A percentile compares a stretch with the other conserved stretches of the same genome.
phyloP scores from a whole-genome alignment of 176 grass and related monocot genomes.

The Carex littledalei region DNA sequence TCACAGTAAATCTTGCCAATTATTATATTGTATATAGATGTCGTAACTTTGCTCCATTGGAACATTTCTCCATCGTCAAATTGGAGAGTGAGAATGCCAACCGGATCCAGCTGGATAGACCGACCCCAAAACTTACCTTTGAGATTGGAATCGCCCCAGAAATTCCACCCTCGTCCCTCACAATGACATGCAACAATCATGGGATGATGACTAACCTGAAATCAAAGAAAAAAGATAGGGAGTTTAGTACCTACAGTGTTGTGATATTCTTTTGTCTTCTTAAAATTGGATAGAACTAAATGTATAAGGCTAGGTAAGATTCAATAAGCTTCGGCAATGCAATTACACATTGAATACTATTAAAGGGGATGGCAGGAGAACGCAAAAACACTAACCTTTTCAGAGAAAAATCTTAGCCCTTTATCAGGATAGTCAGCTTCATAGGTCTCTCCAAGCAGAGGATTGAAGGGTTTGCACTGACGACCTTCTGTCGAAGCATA shows the following conservation, averaged over 20 bases:
- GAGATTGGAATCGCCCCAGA: conserved; percentile 93
- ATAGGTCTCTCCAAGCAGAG: conserved; percentile 93
- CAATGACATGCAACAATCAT: conserved; percentile 96
- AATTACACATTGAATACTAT: neutral
- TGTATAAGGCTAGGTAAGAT: neutral
- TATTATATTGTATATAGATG: conserved; percentile 99
- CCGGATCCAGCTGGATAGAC: conserved; percentile 96
- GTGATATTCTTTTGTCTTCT: neutral
- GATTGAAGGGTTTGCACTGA: conserved; percentile 96
- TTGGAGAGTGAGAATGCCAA: conserved; percentile 82
- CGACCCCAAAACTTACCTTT: conserved; percentile 96
- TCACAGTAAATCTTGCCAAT: conserved; percentile 98
- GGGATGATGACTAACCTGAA: conserved; percentile 93
- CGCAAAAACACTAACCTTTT: conserved; percentile 46
- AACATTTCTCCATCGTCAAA: conserved; percentile 95
- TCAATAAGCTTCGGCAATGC: neutral
- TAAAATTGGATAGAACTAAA: neutral
- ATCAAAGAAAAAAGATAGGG: neutral
- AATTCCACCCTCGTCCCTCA: conserved; percentile 86
- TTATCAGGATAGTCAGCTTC: conserved; percentile 98
- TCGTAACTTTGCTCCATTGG: conserved; percentile 97
- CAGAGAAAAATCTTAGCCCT: conserved; percentile 92
- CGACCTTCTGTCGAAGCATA: conserved; percentile 98
- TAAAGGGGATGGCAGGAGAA: neutral
- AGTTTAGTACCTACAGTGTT: neutral